Evolutionary conservation across 2,329 filamentous ascomycete genomes (phyloP).

Genomic region (Escovopsis sp.): DNA sequence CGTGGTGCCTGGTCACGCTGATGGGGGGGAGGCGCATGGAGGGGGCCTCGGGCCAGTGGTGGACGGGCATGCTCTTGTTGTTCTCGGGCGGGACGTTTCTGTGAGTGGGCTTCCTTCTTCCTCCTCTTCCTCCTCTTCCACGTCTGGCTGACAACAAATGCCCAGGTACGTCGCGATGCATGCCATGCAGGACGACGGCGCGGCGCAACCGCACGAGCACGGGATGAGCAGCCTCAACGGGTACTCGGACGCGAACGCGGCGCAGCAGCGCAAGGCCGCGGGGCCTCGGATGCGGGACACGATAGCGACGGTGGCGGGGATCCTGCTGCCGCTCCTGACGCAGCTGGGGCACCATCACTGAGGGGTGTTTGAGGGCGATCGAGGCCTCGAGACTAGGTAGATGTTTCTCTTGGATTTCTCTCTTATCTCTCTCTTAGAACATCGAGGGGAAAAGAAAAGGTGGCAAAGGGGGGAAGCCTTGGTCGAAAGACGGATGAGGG

Average conservation of each 20-base stretch:
- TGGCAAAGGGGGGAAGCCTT: no score
- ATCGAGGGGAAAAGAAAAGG: no score
- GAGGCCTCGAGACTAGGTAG: neutral
- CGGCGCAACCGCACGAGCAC: slow-evolving; percentile 36
- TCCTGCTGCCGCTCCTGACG: slow-evolving; percentile 63
- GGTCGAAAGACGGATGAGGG: no score
- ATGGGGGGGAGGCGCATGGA: slow-evolving; percentile 46
- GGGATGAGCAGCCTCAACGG: slow-evolving; percentile 32
- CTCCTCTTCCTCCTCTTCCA: neutral
- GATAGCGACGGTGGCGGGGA: slow-evolving; percentile 55
- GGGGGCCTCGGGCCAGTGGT: slow-evolving; percentile 59
- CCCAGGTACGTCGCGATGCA: slow-evolving; percentile 92
- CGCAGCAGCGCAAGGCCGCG: slow-evolving; percentile 33
- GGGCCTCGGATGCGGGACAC: slow-evolving; percentile 54
- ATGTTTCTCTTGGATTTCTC: neutral
- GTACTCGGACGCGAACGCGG: slow-evolving; percentile 32
- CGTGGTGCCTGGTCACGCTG: slow-evolving; percentile 66
- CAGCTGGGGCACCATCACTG: slow-evolving; percentile 64
- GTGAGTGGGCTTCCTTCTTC: slow-evolving; percentile 36
- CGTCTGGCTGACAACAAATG: neutral
- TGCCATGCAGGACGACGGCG: slow-evolving; percentile 72
- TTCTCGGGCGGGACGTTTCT: slow-evolving; percentile 94
- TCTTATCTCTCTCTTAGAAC: no score
- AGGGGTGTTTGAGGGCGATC: neutral
- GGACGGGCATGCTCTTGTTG: slow-evolving; percentile 83